Percentiles rank a stretch among this genome's conserved stretches.
Conservation (phyloP, 129 eudicot genomes). For the Arctium minus region DNA sequence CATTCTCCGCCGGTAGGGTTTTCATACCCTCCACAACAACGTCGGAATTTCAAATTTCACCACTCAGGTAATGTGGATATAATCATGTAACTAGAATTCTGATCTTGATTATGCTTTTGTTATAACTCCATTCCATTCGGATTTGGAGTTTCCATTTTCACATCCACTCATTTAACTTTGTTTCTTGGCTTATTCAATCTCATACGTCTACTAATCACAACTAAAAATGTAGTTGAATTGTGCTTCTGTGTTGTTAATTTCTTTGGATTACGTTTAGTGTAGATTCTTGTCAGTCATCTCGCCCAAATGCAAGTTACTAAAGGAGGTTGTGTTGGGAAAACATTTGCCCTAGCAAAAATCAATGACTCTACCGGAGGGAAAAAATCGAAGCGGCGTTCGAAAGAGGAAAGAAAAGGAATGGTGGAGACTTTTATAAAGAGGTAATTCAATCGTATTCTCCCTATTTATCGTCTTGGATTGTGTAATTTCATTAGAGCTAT, state of each 20-base stretch:
- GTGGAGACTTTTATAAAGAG: slow-evolving; percentile 71
- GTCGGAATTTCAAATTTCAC: background rate
- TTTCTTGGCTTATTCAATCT: background rate
- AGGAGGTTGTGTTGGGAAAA: slow-evolving; percentile 64
- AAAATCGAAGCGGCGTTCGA: slow-evolving; percentile 69
- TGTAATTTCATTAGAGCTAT: background rate
- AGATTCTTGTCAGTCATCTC: background rate
- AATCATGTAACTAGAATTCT: background rate
- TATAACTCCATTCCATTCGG: background rate
- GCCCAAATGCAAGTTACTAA: slow-evolving; percentile 53
- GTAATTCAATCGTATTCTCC: slow-evolving; percentile 23
- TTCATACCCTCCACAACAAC: background rate
- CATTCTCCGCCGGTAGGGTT: background rate
- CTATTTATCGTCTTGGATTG: background rate
- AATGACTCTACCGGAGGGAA: slow-evolving; percentile 59
- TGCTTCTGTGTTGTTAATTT: background rate
- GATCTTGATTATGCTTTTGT: background rate
- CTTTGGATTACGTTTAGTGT: background rate
- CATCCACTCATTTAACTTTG: background rate
- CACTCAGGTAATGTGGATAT: background rate
- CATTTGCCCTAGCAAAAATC: slow-evolving; percentile 58
- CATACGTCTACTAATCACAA: background rate
- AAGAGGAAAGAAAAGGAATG: slow-evolving; percentile 82
- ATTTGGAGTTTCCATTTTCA: background rate
- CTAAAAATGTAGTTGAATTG: background rate